Conservation (phyloP, 257 asterid species). For the Solanum piurae region DNA sequence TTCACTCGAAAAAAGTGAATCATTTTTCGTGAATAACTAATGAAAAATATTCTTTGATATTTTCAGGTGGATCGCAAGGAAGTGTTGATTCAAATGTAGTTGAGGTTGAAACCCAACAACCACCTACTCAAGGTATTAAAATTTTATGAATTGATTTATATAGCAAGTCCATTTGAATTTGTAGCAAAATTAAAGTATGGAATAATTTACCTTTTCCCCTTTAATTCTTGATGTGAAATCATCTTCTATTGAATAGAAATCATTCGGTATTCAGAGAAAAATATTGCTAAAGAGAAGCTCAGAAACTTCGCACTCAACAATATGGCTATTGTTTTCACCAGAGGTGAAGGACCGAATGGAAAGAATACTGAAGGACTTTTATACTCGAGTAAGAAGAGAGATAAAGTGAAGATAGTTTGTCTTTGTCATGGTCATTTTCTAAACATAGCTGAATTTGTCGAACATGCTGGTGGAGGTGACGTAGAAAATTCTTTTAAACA, state of each 20-base stretch:
- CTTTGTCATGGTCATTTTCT: conserved; percentile 68
- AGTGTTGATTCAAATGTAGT: conserved; percentile 40
- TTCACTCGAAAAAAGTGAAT: too few relatives aligned
- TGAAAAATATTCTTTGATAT: conserved; percentile 10
- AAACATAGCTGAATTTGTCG: conserved; percentile 57
- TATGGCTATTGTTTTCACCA: conserved; percentile 49
- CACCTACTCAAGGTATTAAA: conserved; percentile 30
- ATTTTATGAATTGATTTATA: neutral
- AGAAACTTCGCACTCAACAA: conserved; percentile 34
- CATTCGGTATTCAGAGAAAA: neutral
- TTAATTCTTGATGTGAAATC: too few relatives aligned
- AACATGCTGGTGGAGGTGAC: conserved; percentile 63
- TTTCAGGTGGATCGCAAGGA: conserved; percentile 28
- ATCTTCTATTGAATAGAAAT: neutral
- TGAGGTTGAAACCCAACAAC: conserved; percentile 23
- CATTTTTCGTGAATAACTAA: conserved; percentile 38
- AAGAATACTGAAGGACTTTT: conserved; percentile 46
- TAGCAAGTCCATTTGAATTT: too few relatives aligned
- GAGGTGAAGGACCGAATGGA: conserved; percentile 33
- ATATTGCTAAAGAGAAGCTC: neutral
- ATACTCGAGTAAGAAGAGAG: conserved; percentile 43
- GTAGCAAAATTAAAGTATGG: neutral
- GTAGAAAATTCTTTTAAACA: conserved; percentile 62
- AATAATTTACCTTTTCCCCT: too few relatives aligned
- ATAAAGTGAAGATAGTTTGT: conserved; percentile 58